Conservation (phyloP, 2,329 filamentous ascomycete genomes). For the Epichloe uncinata region DNA sequence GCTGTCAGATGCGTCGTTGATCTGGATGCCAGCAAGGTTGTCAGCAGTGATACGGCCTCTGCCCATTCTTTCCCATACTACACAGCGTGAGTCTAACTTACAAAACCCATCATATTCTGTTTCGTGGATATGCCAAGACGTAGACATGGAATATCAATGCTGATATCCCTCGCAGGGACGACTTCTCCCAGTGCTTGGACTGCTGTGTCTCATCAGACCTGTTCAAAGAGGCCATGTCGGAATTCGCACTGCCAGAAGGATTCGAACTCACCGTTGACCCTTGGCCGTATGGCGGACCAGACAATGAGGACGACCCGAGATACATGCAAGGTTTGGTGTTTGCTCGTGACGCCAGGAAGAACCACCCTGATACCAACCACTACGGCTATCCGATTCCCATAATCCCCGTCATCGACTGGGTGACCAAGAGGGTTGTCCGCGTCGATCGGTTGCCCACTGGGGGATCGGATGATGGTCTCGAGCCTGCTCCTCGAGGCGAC, state of each 20-base stretch:
- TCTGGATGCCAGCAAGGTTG: constrained; percentile 18
- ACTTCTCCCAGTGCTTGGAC: constrained; percentile 28
- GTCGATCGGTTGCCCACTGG: constrained; percentile 43
- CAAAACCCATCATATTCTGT: not conserved
- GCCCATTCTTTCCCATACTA: constrained; percentile 24
- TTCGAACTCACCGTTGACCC: constrained; percentile 34
- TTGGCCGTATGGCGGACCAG: constrained; percentile 52
- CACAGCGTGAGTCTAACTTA: constrained; percentile 1
- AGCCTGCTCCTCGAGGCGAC: constrained; percentile 18
- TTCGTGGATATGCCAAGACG: not conserved
- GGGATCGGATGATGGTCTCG: constrained; percentile 31
- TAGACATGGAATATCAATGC: not conserved
- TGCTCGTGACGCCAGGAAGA: constrained; percentile 26
- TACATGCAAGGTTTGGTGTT: constrained; percentile 39
- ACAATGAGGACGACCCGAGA: constrained; percentile 26
- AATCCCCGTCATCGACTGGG: constrained; percentile 44
- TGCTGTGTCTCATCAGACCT: constrained; percentile 28
- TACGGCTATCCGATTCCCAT: constrained; percentile 49
- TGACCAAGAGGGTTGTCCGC: constrained; percentile 39
- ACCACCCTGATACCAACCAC: constrained; percentile 44
- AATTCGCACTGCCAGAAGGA: constrained; percentile 32
- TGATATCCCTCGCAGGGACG: constrained; percentile 14
- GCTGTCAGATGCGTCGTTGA: constrained; percentile 27
- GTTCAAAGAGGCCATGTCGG: constrained; percentile 33
- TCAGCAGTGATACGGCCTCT: constrained; percentile 13